Evolutionary conservation across 2,329 filamentous ascomycete species (phyloP), one percentile per base, ranked within the genome.

Genomic region (Botrytis paeoniae): DNA sequence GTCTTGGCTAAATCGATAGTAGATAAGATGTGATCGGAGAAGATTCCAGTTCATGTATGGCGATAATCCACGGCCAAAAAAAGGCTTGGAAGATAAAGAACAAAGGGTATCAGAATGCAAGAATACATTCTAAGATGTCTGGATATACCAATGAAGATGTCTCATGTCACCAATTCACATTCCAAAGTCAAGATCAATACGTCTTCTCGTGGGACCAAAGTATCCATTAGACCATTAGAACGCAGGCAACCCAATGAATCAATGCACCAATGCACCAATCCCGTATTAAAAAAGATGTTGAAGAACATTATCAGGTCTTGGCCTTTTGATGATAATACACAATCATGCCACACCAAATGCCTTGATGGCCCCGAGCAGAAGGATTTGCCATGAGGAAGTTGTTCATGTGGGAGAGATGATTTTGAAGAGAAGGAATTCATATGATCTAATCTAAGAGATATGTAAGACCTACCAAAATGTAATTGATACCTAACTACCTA

Each of bases 1-100:
- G 70, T 68, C 70, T 68, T 72, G 70, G 62, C 62, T 45, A 45
- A 29, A 16, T 41, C n/a, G 57, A 71, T 18, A 32, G 43, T 25
- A 45, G 57, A 57, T 25, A 41, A 45, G 25, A 65, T 57, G 39
- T 57, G 61, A 54, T 45, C 9, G 45, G 16, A 45, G 25, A 68
- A 39, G 16, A 18, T 57, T 22, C 37, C 45, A 66, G 32, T 29
- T 8, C 51, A 45, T 59, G 37, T 32, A 59, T 43, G 70, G 51
- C 70, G 70, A 72, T 60, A 68, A 71, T 72, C 51, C 35, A 37
- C 64, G 22, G 25, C 35, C 8, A 48, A 71, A 9, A 43, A 29
- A 60, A 60, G 48, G 25, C 35, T 66, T 54, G 63, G n/a, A 43
- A 59, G 37, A 9, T 9, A 32, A 5, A 22, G 22, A 51, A 41